Percentiles rank a stretch among this genome's conserved stretches.
These are phyloP conservation scores for Solanum pinnatisectum DNA, from an alignment of 257 asterid genomes.

Conservation along the genomic window DNA sequence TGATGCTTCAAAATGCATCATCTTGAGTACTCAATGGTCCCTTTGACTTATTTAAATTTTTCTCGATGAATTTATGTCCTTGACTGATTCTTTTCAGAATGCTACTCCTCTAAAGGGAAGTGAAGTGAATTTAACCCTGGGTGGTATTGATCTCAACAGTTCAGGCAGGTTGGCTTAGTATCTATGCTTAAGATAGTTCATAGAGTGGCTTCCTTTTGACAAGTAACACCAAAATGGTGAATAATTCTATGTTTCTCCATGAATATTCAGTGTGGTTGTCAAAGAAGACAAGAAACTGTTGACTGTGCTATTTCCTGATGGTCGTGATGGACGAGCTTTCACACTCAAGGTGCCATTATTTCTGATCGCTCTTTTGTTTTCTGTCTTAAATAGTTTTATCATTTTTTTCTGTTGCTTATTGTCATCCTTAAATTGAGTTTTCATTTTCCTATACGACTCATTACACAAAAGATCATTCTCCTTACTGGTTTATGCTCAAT, in stretches of 20 bases:
- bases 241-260: slow-evolving; percentile 5
- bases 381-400: background rate
- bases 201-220: background rate
- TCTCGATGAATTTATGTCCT: background rate
- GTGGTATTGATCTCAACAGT: slow-evolving; percentile 99
- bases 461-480: background rate
- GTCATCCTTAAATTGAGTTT: background rate
- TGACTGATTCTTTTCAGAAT: slow-evolving; percentile 31
- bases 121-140: slow-evolving; percentile 94
- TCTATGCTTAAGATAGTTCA: background rate
- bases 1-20: background rate
- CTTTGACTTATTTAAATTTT: background rate
- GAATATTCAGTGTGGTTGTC: slow-evolving; percentile 75
- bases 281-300: slow-evolving; percentile 93
- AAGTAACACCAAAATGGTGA: background rate
- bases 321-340: slow-evolving; percentile 95
- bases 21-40: background rate
- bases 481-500: background rate
- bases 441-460: background rate
- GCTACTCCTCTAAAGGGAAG: slow-evolving; percentile 67
- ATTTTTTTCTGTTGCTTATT: background rate
- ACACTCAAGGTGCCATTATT: slow-evolving; percentile 70
- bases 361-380: background rate
- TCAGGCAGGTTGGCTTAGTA: slow-evolving; percentile 94
- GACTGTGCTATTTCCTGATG: slow-evolving; percentile 90